Percentiles rank a stretch among this genome's conserved stretches.
Evolutionary conservation across 345 rosid species (phyloP).

Genomic region (Aquilaria malaccensis): DNA sequence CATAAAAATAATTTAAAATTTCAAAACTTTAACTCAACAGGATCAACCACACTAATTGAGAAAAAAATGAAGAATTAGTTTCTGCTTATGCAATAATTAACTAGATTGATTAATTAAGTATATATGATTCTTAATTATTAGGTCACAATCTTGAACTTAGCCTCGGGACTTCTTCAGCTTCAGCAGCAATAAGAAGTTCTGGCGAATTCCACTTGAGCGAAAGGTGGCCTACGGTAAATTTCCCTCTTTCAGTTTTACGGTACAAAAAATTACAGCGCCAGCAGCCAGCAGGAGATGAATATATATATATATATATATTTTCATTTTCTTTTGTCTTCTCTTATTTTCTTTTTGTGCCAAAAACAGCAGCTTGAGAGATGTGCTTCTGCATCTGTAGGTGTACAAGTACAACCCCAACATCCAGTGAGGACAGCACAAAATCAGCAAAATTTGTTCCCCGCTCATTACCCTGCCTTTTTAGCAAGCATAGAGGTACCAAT

Average conservation of each 20-base stretch:
- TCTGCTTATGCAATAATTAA: background rate
- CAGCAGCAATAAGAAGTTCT: background rate
- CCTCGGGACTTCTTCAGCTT: conserved; percentile 40
- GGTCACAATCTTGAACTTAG: conserved; percentile 55
- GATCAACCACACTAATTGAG: no score
- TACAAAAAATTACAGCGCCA: background rate
- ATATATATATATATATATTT: background rate
- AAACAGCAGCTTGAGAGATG: conserved; percentile 21
- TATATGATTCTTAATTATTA: conserved; percentile 1
- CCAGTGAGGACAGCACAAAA: conserved; percentile 12
- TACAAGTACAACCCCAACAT: conserved; percentile 11
- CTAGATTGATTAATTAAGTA: conserved; percentile 6
- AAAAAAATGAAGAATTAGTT: no score
- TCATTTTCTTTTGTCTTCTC: background rate
- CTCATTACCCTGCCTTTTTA: conserved; percentile 21
- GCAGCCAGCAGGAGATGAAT: conserved; percentile 2
- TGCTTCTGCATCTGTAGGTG: conserved; percentile 12
- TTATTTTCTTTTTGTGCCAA: background rate
- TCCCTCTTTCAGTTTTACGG: background rate
- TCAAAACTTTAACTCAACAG: no score
- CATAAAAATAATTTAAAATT: background rate
- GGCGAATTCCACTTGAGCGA: background rate
- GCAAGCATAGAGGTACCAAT: conserved; percentile 31
- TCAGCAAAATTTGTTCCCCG: conserved; percentile 18
- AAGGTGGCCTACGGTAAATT: conserved; percentile 11